Base-by-base conservation (phyloP, 371 early-diverging fungal genomes). In the Mucor mucedo region DNA sequence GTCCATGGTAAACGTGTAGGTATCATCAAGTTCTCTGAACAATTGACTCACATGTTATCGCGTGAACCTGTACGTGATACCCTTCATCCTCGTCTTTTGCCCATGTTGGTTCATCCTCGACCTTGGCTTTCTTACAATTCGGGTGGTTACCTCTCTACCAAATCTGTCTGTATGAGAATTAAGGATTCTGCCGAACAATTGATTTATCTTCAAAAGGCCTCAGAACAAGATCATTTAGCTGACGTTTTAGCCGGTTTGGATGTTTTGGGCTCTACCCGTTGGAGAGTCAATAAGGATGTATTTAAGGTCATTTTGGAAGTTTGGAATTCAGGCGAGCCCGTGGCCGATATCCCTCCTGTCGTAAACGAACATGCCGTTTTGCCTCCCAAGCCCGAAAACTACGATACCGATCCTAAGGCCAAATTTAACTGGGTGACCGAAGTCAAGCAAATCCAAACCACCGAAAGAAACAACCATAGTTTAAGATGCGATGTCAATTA, bases 31-130 rank as follows among this genome's bases (percentile, higher is more conserved):
- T 80, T 87, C 33, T 88, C 94, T 65, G 84, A 82, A 55, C 78
- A 79, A 4, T 80, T 97, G 42, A 80, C 87, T 2, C 89, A 94
- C 41, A 68, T 93, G 58, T 77, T 97, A 16, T 76, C 87, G 27
- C 72, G 71, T 38, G 89, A 89, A 38, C 84, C 89, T 11, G 72
- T 90, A 28, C 76, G 80, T 13, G 84, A 88, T 33, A 82, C 85
- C 4, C 76, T 92, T 28, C 87, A 87, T 55, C 92, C 97, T 1
- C 88, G 93, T 42, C 73, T 90, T 30, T 79, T 98, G 35, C 99
- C 99, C 27, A 98, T 98, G 99, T 72, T 98, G 47, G 91, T 97
- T 2, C 89, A 88, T 38, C 99, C 99, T 50, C 87, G 88, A 1
- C 97, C 98, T 7, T 98, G 99, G 99, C 62, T 95, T n/a, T 85